Percentiles rank a stretch among this genome's conserved stretches.
Conservation (phyloP, 148 eudicot genomes). For the Fagopyrum esculentum region DNA sequence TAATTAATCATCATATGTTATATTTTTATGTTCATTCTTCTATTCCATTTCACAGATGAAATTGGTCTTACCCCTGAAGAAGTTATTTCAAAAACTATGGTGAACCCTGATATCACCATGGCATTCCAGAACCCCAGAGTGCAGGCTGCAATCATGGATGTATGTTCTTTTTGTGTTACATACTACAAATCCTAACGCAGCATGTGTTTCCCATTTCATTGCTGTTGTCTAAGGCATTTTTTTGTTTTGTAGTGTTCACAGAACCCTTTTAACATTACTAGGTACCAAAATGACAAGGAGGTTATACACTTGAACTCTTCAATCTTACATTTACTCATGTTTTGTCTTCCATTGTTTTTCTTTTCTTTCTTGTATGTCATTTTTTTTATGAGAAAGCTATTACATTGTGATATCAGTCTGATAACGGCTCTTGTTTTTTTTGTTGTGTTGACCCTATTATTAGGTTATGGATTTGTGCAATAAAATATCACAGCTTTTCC, state of each 20-base stretch:
- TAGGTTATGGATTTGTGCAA: constrained; percentile 93
- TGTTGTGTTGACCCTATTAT: neutral
- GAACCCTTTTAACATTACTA: constrained; percentile 75
- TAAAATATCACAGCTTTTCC: constrained; percentile 87
- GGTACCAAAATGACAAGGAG: constrained; percentile 95
- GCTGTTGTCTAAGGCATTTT: neutral
- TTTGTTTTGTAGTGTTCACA: constrained; percentile 77
- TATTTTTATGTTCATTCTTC: neutral
- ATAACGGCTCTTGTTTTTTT: neutral
- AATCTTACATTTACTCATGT: neutral
- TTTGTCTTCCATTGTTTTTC: neutral
- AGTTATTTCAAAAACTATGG: constrained; percentile 88
- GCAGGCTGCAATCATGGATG: constrained; percentile 97
- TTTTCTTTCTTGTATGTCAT: neutral
- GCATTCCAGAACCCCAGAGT: constrained; percentile 97
- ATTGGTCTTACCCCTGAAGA: constrained; percentile 93
- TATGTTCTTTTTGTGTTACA: constrained; percentile 25
- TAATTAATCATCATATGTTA: neutral
- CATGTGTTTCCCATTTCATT: neutral
- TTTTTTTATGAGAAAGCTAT: neutral
- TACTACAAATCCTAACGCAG: neutral
- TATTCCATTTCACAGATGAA: constrained; percentile 47
- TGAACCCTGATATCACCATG: constrained; percentile 92
- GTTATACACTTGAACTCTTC: constrained; percentile 22
- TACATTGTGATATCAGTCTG: too few species aligned